Evolutionary conservation across 202 grass and related monocot genomes (phyloP).

Genomic region (Saccharum hybrid): DNA sequence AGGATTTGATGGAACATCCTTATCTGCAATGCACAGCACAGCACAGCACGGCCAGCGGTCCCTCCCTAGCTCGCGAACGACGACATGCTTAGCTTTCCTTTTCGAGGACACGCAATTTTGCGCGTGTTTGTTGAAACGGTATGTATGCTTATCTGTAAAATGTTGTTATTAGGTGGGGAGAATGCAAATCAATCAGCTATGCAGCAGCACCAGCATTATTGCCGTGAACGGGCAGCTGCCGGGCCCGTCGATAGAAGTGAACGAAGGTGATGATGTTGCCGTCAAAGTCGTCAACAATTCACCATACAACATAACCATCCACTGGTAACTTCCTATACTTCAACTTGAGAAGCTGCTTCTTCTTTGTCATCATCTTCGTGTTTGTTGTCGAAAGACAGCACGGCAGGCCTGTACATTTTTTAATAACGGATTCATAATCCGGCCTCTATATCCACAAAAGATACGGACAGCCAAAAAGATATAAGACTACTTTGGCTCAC

Average conservation of each 20-base stretch:
- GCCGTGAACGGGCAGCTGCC: constrained; percentile 78
- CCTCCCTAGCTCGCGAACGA: constrained; percentile 6
- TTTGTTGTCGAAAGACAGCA: background rate
- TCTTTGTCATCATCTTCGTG: background rate
- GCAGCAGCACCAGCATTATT: constrained; percentile 63
- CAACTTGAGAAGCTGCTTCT: background rate
- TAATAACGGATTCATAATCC: too few relatives aligned
- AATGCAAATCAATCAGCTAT: constrained; percentile 57
- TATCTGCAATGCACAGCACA: constrained; percentile 19
- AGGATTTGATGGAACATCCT: background rate
- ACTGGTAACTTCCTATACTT: constrained; percentile 60
- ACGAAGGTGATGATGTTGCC: constrained; percentile 67
- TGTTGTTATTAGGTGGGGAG: constrained; percentile 61
- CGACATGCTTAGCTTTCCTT: background rate
- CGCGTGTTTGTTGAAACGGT: background rate
- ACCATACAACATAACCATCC: constrained; percentile 77
- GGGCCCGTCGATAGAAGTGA: constrained; percentile 72
- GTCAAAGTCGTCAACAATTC: constrained; percentile 74
- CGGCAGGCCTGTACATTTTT: background rate
- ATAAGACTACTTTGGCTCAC: too few relatives aligned
- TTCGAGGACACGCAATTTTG: background rate
- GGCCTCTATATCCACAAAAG: too few relatives aligned
- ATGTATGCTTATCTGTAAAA: constrained; percentile 20
- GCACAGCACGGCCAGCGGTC: background rate
- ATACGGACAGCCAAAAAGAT: too few relatives aligned